Evolutionary conservation across 2,329 filamentous ascomycete species (phyloP).

Genomic region (Talaromyces amestolkiae): DNA sequence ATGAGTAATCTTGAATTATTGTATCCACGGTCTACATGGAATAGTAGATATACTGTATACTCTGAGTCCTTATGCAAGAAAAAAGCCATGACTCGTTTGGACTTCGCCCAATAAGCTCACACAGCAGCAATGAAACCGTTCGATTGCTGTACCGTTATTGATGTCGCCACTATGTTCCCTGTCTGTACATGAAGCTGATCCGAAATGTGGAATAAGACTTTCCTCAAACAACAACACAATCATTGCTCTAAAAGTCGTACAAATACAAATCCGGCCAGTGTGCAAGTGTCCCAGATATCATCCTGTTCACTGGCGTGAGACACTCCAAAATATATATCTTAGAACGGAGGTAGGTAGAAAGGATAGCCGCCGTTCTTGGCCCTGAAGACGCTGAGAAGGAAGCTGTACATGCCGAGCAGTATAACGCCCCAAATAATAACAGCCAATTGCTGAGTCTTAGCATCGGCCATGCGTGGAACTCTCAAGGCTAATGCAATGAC

Average conservation of each 20-base stretch:
- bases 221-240: background rate
- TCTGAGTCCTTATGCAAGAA: background rate
- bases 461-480: conserved; percentile 80
- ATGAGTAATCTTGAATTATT: background rate
- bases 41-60: background rate
- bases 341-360: conserved; percentile 90
- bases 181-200: conserved; percentile 2
- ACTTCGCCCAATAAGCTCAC: background rate
- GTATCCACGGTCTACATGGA: background rate
- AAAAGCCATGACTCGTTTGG: background rate
- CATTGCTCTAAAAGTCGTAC: conserved; percentile 1
- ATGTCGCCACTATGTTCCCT: background rate
- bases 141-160: background rate
- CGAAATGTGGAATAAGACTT: background rate
- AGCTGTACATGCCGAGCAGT: conserved; percentile 83
- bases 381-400: conserved; percentile 89
- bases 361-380: conserved; percentile 94
- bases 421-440: conserved; percentile 76
- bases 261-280: background rate
- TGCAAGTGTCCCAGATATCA: conserved; percentile 20
- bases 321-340: conserved; percentile 22
- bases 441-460: conserved; percentile 73
- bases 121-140: background rate
- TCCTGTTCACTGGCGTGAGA: conserved; percentile 8
- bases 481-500: conserved; percentile 89